Evolutionary conservation across 441 rosid species (phyloP), one percentile per base, ranked within the genome.

Genomic region (Hura crepitans): DNA sequence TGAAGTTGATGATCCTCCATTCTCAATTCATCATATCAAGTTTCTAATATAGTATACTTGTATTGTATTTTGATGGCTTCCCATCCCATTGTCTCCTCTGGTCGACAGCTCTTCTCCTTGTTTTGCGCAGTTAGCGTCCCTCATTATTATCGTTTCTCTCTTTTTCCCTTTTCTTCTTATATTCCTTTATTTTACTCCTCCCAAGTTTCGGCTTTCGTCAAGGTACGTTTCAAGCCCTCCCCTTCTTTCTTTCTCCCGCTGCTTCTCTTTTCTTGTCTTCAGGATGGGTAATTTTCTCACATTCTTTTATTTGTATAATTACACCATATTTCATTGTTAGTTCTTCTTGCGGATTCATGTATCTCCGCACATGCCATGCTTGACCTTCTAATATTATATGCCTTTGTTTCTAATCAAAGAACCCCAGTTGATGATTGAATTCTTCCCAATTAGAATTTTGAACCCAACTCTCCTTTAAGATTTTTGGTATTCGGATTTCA

Each of bases 71-170:
- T 45, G 37, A 65, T 33, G 68, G 69, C 70, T 37, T 53, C n/a
- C n/a, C n/a, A n/a, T n/a, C n/a, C 68, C 71, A 59, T 46, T 45
- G 39, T 20, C 66, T 55, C 60, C 27, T 6, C 12, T 65, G 69
- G 10, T 17, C 39, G 66, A 70, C 56, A 58, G 37, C 70, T 28
- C 11, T 30, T 27, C 30, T 51, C 56, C 17, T 56, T 64, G 69
- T 69, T 61, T 7, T 64, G 62, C 87, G 81, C 15, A 76, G 81
- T 70, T 75, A 68, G 25, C 75, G 75, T 78, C 66, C 72, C 78
- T 68, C 75, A 28, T 5, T 28, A 14, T 27, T 14, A 12, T 56
- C 27, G 20, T 56, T 20, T 0, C 23, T 28, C 15, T 14, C n/a
- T 7, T 25, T 14, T 6, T 18, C 45, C 39, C 47, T 70, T 68